Conservation (phyloP, 371 early-diverging fungal species). For the Lichtheimia ramosa region DNA sequence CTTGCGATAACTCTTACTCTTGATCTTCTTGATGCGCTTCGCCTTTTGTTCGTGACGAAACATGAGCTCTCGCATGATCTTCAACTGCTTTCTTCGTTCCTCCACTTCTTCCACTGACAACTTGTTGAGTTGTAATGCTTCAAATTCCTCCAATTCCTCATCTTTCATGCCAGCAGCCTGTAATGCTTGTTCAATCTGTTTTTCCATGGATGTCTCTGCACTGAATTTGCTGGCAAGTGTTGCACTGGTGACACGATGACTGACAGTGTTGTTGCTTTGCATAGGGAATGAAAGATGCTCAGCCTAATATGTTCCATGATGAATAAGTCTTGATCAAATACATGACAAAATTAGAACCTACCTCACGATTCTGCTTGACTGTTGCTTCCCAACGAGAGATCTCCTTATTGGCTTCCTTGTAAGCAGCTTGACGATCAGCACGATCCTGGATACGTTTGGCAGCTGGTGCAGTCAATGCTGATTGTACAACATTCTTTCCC, state of each 20-base stretch:
- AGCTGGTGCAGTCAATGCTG: constrained; percentile 77
- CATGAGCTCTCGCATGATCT: constrained; percentile 90
- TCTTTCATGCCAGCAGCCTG: constrained; percentile 75
- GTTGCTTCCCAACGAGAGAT: constrained; percentile 84
- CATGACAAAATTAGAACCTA: not conserved
- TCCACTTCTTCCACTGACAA: constrained; percentile 80
- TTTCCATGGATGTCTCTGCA: constrained; percentile 73
- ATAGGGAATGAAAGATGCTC: constrained; percentile 83
- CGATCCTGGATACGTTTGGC: constrained; percentile 83
- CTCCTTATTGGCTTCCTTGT: constrained; percentile 74
- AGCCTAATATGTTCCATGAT: constrained; percentile 34
- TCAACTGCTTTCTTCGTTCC: constrained; percentile 75
- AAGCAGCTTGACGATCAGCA: constrained; percentile 84
- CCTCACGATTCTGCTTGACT: constrained; percentile 78
- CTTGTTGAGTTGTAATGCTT: constrained; percentile 83
- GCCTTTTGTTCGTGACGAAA: constrained; percentile 91
- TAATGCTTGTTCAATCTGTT: constrained; percentile 73
- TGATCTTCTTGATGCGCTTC: constrained; percentile 94
- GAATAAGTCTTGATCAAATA: not conserved
- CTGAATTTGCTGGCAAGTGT: constrained; percentile 64
- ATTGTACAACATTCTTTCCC: constrained; percentile 42
- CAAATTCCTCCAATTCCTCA: constrained; percentile 75
- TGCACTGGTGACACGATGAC: constrained; percentile 48
- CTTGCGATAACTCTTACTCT: constrained; percentile 90
- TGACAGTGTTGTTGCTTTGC: constrained; percentile 24